Evolutionary conservation across 2,329 filamentous ascomycete species (phyloP).

Genomic region (Calonectria pauciramosa): DNA sequence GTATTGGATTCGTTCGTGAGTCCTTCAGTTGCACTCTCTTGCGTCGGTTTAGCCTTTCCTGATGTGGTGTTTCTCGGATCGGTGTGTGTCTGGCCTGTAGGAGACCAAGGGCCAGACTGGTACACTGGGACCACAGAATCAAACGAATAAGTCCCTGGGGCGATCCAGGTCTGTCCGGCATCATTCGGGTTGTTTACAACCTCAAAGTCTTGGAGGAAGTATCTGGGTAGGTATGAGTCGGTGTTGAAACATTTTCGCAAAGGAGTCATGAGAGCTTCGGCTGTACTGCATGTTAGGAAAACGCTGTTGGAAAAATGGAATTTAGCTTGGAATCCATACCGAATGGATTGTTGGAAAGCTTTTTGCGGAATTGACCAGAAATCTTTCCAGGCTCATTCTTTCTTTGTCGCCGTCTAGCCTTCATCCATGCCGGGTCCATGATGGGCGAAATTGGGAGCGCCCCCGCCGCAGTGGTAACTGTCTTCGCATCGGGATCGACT

Average conservation of each 20-base stretch:
- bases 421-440: constrained; percentile 65
- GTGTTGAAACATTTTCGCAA: constrained; percentile 70
- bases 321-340: constrained; percentile 58
- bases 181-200: constrained; percentile 68
- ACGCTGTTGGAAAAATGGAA: not conserved
- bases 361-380: constrained; percentile 65
- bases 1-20: not conserved
- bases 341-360: constrained; percentile 73
- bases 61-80: not conserved
- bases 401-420: constrained; percentile 58
- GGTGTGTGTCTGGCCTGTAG: constrained; percentile 7
- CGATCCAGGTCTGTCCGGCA: constrained; percentile 64
- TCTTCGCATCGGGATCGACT: constrained; percentile 58
- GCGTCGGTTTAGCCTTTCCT: not conserved
- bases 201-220: constrained; percentile 75
- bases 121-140: constrained; percentile 39
- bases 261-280: constrained; percentile 72
- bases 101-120: constrained; percentile 13
- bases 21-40: not conserved
- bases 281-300: constrained; percentile 52
- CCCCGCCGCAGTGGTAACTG: constrained; percentile 60
- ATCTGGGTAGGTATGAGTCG: constrained; percentile 63
- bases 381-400: constrained; percentile 51
- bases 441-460: constrained; percentile 67
- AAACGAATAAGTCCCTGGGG: constrained; percentile 61